Evolutionary conservation across 2,329 filamentous ascomycete species (phyloP).

Genomic region (Daldinia sp.): DNA sequence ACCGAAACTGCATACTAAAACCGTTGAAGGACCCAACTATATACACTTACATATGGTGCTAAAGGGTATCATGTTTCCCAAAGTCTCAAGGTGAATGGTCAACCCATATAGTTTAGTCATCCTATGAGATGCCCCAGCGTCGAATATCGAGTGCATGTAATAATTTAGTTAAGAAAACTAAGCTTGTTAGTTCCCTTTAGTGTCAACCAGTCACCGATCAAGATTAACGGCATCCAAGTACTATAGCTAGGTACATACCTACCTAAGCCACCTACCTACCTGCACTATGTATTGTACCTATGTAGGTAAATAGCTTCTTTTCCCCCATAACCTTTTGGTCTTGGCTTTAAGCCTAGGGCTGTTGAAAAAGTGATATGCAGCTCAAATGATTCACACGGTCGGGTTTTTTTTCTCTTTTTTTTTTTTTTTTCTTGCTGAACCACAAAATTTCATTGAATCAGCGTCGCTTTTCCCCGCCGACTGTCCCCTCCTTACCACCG

Average conservation of each 20-base stretch:
- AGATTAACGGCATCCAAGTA: too few species aligned
- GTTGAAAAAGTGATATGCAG: slow-evolving; percentile 3
- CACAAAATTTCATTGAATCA: slow-evolving; percentile 24
- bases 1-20: background rate
- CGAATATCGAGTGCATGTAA: background rate
- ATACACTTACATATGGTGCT: too few species aligned
- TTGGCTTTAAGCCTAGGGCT: background rate
- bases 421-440: too few species aligned
- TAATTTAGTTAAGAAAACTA: background rate
- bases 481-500: slow-evolving; percentile 2
- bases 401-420: too few species aligned
- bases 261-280: too few species aligned
- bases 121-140: slow-evolving; percentile 18
- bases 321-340: background rate
- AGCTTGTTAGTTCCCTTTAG: background rate
- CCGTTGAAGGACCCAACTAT: too few species aligned
- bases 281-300: too few species aligned
- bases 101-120: slow-evolving; percentile 27
- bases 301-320: too few species aligned
- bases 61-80: too few species aligned
- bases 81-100: slow-evolving; percentile 5
- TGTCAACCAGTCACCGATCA: background rate
- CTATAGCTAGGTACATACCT: too few species aligned
- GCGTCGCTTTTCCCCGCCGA: slow-evolving; percentile 23
- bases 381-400: slow-evolving; percentile 32